A percentile compares a stretch with the other conserved stretches of the same genome.
Conservation (phyloP, 2,329 filamentous ascomycete species). For the Capronia coronata region DNA sequence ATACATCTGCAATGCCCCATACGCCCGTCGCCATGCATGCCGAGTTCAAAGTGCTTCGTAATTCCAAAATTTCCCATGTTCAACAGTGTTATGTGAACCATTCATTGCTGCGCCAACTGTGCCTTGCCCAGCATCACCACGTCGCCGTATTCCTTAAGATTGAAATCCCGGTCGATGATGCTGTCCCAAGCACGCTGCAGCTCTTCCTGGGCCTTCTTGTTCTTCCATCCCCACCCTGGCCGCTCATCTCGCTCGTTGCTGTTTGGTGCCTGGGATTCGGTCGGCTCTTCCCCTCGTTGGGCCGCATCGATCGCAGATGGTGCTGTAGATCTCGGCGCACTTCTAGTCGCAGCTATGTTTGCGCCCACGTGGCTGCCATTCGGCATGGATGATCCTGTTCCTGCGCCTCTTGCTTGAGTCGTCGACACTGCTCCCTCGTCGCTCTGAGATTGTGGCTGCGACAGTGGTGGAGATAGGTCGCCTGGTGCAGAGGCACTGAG, state of each 20-base stretch:
- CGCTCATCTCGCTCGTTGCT: constrained; percentile 34
- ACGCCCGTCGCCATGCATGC: constrained; percentile 5
- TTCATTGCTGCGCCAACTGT: constrained; percentile 3
- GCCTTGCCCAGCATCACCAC: constrained; percentile 19
- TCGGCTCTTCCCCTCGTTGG: neutral
- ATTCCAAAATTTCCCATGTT: no score
- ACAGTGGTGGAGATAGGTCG: constrained; percentile 28
- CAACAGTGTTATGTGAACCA: no score
- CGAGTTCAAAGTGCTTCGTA: no score
- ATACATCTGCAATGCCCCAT: no score
- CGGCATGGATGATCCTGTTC: neutral
- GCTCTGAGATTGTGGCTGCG: constrained; percentile 16
- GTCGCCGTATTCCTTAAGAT: constrained; percentile 32
- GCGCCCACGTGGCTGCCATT: constrained; percentile 4
- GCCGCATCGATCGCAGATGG: neutral
- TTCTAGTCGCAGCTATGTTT: constrained; percentile 15
- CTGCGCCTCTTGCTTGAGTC: neutral
- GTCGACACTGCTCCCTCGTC: neutral
- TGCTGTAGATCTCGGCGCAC: constrained; percentile 2
- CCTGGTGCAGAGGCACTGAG: constrained; percentile 29
- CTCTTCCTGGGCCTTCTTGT: constrained; percentile 53
- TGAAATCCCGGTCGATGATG: constrained; percentile 49
- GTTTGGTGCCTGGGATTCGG: neutral
- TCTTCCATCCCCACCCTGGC: constrained; percentile 50
- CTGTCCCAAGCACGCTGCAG: constrained; percentile 45